Conservation (phyloP, 495 filamentous ascomycete species). For the Cladorrhinum samala region DNA sequence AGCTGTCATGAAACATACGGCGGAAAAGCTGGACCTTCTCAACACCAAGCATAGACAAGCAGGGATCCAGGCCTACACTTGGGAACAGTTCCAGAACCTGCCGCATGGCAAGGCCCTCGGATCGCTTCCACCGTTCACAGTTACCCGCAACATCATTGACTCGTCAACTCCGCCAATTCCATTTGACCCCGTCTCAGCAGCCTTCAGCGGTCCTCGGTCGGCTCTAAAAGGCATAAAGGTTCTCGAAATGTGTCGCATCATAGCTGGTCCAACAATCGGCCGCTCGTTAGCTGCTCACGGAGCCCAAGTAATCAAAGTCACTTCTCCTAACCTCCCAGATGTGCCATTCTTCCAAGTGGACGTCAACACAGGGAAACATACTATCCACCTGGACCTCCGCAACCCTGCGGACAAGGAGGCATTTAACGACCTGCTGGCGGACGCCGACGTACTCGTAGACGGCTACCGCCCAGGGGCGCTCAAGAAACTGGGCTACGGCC, state of each 20-base stretch:
- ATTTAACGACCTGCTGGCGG: constrained; percentile 55
- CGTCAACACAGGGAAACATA: constrained; percentile 65
- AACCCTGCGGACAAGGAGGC: constrained; percentile 39
- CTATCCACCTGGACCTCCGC: constrained; percentile 51
- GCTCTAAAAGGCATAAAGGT: constrained; percentile 52
- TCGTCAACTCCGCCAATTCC: constrained; percentile 16
- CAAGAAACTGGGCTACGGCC: constrained; percentile 58
- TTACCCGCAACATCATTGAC: constrained; percentile 6
- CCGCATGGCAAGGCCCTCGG: constrained; percentile 44
- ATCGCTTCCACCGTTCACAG: constrained; percentile 23
- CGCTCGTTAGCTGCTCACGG: constrained; percentile 63
- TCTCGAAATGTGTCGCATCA: constrained; percentile 62
- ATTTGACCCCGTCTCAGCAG: no score
- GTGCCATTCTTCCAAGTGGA: constrained; percentile 79
- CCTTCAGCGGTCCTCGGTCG: constrained; percentile 36
- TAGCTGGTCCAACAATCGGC: constrained; percentile 57
- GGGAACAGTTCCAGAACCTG: constrained; percentile 57
- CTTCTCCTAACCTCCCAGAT: constrained; percentile 59
- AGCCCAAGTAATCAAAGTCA: constrained; percentile 65
- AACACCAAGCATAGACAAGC: constrained; percentile 59
- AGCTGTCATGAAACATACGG: constrained; percentile 57
- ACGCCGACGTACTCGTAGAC: constrained; percentile 57
- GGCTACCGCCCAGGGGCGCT: constrained; percentile 64
- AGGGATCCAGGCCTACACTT: constrained; percentile 59
- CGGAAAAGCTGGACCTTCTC: constrained; percentile 56